A percentile compares a stretch with the other conserved stretches of the same genome.
These are phyloP conservation scores for Cladosporium halotolerans DNA, from an alignment of 2,329 filamentous ascomycete genomes.

Conservation along the genomic window DNA sequence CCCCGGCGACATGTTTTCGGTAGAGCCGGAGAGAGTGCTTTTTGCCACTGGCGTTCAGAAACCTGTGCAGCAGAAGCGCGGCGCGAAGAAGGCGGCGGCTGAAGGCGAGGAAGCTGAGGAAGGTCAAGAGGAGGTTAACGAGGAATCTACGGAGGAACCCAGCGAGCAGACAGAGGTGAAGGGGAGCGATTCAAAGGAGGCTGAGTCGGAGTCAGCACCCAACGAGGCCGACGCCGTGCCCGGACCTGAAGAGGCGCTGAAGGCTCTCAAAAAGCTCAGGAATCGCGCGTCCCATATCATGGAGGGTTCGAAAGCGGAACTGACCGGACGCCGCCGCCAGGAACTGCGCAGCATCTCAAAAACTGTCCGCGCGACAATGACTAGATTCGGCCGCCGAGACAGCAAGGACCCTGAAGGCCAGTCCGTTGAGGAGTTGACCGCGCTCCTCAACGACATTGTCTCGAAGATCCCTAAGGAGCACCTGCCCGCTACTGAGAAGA, in stretches of 20 bases:
- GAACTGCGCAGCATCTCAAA: constrained; percentile 67
- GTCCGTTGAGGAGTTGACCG: constrained; percentile 30
- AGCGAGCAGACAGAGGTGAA: constrained; percentile 7
- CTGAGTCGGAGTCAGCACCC: constrained; percentile 9
- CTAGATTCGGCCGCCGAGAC: constrained; percentile 38
- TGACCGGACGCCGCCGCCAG: constrained; percentile 68
- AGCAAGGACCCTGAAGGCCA: constrained; percentile 11
- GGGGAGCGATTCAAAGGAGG: constrained; percentile 17
- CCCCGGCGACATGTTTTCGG: constrained; percentile 96
- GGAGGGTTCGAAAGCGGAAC: constrained; percentile 39
- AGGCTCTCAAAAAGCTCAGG: constrained; percentile 50
- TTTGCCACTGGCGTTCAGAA: constrained; percentile 70
- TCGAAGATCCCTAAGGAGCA: constrained; percentile 41
- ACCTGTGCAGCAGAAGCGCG: constrained; percentile 22
- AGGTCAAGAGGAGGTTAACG: constrained; percentile 2
- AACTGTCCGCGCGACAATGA: constrained; percentile 57
- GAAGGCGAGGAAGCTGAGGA: constrained; percentile 18
- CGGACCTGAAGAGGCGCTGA: constrained; percentile 25
- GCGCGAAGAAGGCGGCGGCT: constrained; percentile 10
- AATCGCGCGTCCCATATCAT: constrained; percentile 56
- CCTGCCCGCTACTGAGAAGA: constrained; percentile 13
- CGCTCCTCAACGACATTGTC: constrained; percentile 30
- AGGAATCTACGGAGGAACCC: constrained; percentile 18
- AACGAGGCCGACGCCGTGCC: constrained; percentile 12
- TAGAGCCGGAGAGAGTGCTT: constrained; percentile 81